Percentiles rank a stretch among this genome's conserved stretches.
phyloP scores from a whole-genome alignment of 2,329 filamentous ascomycete genomes.

The Venturiaceae sp. region DNA sequence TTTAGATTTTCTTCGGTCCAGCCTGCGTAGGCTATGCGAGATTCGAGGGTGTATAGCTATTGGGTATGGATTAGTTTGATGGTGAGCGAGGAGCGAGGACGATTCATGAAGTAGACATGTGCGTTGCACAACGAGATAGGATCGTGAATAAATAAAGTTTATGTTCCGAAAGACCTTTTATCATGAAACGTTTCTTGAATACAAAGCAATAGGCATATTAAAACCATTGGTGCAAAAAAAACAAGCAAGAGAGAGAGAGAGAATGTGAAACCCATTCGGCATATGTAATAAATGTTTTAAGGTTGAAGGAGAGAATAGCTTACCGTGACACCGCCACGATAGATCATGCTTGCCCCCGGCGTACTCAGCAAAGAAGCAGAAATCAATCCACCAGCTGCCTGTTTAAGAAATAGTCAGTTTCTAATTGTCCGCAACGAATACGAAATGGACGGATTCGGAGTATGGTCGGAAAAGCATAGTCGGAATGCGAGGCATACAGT shows the following conservation, averaged over 20 bases:
- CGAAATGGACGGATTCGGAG: background rate
- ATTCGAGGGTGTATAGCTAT: conserved; percentile 47
- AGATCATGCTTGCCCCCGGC: conserved; percentile 48
- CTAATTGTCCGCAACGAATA: background rate
- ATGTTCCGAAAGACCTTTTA: too few relatives aligned
- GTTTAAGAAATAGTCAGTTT: background rate
- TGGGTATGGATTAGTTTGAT: background rate
- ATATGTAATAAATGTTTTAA: too few relatives aligned
- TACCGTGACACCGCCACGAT: conserved; percentile 51
- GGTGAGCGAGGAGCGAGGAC: background rate
- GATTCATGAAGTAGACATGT: too few relatives aligned
- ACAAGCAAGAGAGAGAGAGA: too few relatives aligned
- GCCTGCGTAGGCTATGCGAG: conserved; percentile 47
- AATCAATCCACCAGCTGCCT: conserved; percentile 54
- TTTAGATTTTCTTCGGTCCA: conserved; percentile 47
- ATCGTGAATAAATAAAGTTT: too few relatives aligned
- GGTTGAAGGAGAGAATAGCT: background rate
- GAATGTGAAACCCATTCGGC: too few relatives aligned
- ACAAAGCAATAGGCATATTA: background rate
- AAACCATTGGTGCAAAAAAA: too few relatives aligned
- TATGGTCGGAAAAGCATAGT: background rate
- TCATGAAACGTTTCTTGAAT: too few relatives aligned
- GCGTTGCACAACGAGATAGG: too few relatives aligned
- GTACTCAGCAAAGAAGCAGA: conserved; percentile 48
- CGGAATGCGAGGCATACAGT: conserved; percentile 44